Evolutionary conservation across 2,329 filamentous ascomycete species (phyloP).

Genomic region (Trichophyton simii): DNA sequence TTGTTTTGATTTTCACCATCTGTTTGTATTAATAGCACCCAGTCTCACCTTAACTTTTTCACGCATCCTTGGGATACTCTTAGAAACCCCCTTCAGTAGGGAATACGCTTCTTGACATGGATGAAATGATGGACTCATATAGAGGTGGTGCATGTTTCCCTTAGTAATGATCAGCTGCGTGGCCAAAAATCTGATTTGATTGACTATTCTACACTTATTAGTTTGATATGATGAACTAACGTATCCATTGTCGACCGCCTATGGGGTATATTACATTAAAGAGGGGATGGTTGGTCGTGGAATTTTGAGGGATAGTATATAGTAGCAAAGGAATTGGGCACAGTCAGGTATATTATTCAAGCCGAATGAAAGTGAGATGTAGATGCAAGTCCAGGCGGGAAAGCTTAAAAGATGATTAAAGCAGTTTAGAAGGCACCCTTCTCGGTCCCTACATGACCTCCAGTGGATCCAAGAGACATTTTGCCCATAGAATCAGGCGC

Average conservation of each 20-base stretch:
- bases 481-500: constrained; percentile 11
- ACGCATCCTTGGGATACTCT: neutral
- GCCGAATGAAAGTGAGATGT: neutral
- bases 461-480: constrained; percentile 10
- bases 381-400: neutral
- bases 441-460: constrained; percentile 1
- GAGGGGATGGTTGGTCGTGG: neutral
- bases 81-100: neutral
- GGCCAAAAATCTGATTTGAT: neutral
- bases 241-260: neutral
- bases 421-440: neutral
- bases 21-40: neutral
- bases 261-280: neutral
- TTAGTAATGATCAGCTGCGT: neutral
- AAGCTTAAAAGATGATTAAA: too few relatives aligned
- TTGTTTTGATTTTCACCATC: neutral
- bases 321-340: neutral
- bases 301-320: neutral
- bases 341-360: neutral
- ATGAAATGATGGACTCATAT: neutral
- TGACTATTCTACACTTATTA: neutral
- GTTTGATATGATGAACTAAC: neutral
- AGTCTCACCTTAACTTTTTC: neutral
- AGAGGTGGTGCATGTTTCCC: neutral
- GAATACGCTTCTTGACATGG: neutral